phyloP scores from a whole-genome alignment of 2,329 filamentous ascomycete genomes.

The Ophiognomonia clavigignenti-juglandacearum region DNA sequence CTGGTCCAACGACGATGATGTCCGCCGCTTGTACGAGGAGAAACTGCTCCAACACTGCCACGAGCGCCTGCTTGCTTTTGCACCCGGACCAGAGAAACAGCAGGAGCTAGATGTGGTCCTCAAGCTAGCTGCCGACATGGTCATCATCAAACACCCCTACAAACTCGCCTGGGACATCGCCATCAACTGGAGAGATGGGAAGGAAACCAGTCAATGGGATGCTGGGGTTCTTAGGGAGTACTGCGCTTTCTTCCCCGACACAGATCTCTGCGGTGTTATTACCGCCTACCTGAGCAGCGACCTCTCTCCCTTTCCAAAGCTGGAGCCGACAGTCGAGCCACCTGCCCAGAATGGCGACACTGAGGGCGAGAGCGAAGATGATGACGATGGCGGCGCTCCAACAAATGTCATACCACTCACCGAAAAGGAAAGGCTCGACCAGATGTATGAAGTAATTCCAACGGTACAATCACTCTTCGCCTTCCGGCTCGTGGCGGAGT shows the following conservation, averaged over 20 bases:
- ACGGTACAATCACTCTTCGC: conserved; percentile 70
- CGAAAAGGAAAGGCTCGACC: conserved; percentile 72
- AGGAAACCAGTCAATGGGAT: conserved; percentile 72
- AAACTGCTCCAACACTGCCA: conserved; percentile 79
- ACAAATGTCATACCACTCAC: conserved; percentile 55
- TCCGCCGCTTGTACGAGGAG: conserved; percentile 81
- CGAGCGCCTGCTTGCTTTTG: conserved; percentile 68
- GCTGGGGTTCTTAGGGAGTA: conserved; percentile 74
- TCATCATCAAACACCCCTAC: conserved; percentile 90
- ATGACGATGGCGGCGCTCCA: conserved; percentile 51
- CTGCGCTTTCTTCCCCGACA: conserved; percentile 76
- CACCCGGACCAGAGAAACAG: conserved; percentile 59
- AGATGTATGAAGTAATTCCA: conserved; percentile 72
- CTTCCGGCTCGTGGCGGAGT: conserved; percentile 76
- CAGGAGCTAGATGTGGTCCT: conserved; percentile 68
- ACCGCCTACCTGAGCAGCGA: conserved; percentile 77
- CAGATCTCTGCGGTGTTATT: conserved; percentile 76
- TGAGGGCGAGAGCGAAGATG: conserved; percentile 52
- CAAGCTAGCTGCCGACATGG: conserved; percentile 83
- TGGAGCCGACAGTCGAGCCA: conserved; percentile 20
- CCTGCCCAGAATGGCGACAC: conserved; percentile 30
- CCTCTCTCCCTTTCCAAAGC: conserved; percentile 71
- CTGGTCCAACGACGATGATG: conserved; percentile 83
- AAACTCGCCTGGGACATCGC: conserved; percentile 86
- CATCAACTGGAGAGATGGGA: conserved; percentile 81